Base-by-base conservation (phyloP, 2,329 filamentous ascomycete genomes). In the Bipolaris zeicola region DNA sequence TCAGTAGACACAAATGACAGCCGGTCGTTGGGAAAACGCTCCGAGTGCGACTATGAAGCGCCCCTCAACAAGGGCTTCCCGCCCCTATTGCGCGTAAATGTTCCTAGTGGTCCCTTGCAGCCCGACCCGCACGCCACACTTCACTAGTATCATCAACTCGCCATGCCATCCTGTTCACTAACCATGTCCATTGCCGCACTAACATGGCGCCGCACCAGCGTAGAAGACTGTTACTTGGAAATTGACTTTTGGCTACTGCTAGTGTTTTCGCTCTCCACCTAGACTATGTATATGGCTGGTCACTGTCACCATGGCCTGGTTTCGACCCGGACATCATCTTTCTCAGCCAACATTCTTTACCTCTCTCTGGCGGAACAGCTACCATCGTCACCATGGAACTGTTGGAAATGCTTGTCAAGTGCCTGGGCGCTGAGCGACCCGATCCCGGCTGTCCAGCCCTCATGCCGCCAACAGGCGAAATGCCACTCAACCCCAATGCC, bases 401-500 rank as follows among this genome's bases (percentile, higher is more conserved):
- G 14, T 3, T 37, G 22, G 44, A 47, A 14, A 37, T 47, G 44
- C 44, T 42, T 14, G 13, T n/a, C 26, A 47, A 47, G 14, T 47
- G 44, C 24, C 20, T 47, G 20, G 31, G 31, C 26, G 33, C 37
- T 18, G 13, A 36, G 5, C 36, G 33, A 24, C 44, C 44, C 7
- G 42, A 51, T 16, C 42, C 38, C 2, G 47, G 43, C 24, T 63
- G 60, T 42, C 60, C 60, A 20, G 57, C 47, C 28, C 37, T 58
- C n/a, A 18, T 41, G n/a, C 55, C 57, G 7, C 60, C 58, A 31
- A 20, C 38, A 3, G 58, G 58, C 37, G 20, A 58, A n/a, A 36
- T 54, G 10, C 50, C 60, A 18, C 31, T 63, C n/a, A 44, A 61
- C 38, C 57, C 55, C 6, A 18, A 61, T 24, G 50, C 57, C 13